phyloP scores from a whole-genome alignment of 2,329 filamentous ascomycete species.

The Pezicula carpinea region DNA sequence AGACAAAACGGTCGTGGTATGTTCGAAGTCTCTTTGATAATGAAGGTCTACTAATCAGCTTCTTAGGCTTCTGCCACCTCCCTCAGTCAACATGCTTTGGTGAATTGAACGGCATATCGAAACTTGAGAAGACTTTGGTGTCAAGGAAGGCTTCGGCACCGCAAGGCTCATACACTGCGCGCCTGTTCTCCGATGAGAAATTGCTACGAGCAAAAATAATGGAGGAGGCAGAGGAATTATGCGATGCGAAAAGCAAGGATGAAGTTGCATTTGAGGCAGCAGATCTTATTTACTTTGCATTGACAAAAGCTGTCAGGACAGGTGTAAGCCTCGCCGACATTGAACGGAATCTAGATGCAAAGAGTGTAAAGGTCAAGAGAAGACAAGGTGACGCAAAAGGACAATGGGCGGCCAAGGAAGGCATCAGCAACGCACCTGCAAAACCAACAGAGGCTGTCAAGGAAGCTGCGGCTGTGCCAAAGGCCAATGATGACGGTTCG shows the following conservation, averaged over 20 bases:
- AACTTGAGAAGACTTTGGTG: constrained; percentile 80
- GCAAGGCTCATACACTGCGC: constrained; percentile 85
- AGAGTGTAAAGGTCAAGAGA: constrained; percentile 92
- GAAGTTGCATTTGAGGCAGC: constrained; percentile 93
- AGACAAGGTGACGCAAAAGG: constrained; percentile 92
- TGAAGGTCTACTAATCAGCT: constrained; percentile 7
- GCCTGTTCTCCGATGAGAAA: constrained; percentile 88
- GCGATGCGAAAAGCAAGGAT: constrained; percentile 74
- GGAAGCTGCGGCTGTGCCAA: constrained; percentile 43
- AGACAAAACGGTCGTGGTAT: constrained; percentile 74
- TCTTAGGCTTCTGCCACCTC: constrained; percentile 81
- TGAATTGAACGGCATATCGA: constrained; percentile 72
- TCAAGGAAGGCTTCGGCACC: constrained; percentile 80
- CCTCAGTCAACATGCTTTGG: constrained; percentile 93
- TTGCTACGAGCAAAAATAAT: constrained; percentile 93
- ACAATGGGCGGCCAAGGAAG: constrained; percentile 82
- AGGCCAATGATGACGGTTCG: constrained; percentile 45
- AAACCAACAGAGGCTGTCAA: constrained; percentile 37
- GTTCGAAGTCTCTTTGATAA: constrained; percentile 8
- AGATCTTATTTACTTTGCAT: constrained; percentile 91
- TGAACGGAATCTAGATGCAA: constrained; percentile 86
- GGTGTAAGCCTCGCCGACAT: constrained; percentile 86
- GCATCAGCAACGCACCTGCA: constrained; percentile 42
- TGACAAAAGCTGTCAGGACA: constrained; percentile 81
- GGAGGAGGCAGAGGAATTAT: constrained; percentile 95